These are phyloP conservation scores for Fusarium oxysporum DNA, from an alignment of 2,329 filamentous ascomycete species.

Conservation along the genomic window DNA sequence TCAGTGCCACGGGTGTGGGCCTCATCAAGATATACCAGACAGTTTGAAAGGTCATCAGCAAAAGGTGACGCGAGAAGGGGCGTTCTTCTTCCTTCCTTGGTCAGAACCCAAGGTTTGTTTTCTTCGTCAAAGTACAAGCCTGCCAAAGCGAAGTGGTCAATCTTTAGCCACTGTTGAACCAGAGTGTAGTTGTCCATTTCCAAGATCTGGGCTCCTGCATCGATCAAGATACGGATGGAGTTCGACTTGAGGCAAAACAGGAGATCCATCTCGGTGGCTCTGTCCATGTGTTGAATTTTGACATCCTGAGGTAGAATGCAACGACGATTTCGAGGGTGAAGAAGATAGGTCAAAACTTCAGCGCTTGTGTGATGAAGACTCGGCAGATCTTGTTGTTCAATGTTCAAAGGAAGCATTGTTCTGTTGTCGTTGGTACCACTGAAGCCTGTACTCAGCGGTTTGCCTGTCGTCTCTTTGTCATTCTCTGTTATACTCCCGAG, in stretches of 20 bases:
- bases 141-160: slow-evolving; percentile 57
- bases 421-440: slow-evolving; percentile 78
- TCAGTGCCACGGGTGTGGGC: slow-evolving; percentile 61
- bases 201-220: slow-evolving; percentile 72
- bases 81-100: slow-evolving; percentile 28
- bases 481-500: background rate
- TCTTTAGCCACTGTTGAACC: slow-evolving; percentile 62
- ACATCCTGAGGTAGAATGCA: slow-evolving; percentile 54
- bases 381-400: slow-evolving; percentile 70
- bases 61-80: slow-evolving; percentile 38
- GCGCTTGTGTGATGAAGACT: slow-evolving; percentile 71
- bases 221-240: slow-evolving; percentile 67
- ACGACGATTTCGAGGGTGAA: slow-evolving; percentile 62
- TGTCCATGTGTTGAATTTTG: slow-evolving; percentile 57
- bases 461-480: background rate
- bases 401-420: slow-evolving; percentile 68
- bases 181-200: slow-evolving; percentile 68
- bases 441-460: slow-evolving; percentile 71
- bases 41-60: slow-evolving; percentile 30
- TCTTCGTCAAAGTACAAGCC: slow-evolving; percentile 63
- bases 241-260: slow-evolving; percentile 24
- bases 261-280: slow-evolving; percentile 49
- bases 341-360: slow-evolving; percentile 70
- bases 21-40: slow-evolving; percentile 69
- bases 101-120: slow-evolving; percentile 37